These are phyloP conservation scores for Xylariaceae sp. DNA, from an alignment of 2,329 filamentous ascomycete genomes.

Conservation along the genomic window DNA sequence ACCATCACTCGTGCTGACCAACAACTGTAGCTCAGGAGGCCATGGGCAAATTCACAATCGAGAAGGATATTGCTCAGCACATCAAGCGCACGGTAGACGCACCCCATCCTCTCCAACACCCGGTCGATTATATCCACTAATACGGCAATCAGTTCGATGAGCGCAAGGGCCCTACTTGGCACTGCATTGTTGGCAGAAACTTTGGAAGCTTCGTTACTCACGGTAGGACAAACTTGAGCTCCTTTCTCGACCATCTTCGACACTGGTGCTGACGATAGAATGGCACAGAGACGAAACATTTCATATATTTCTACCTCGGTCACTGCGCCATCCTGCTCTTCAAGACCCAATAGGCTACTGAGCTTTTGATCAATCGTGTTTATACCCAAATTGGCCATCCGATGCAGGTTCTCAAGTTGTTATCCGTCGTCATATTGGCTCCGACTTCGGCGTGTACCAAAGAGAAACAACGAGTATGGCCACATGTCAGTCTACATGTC, in stretches of 20 bases:
- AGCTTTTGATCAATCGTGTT: background rate
- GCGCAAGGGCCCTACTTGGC: slow-evolving; percentile 96
- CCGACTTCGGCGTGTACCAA: too few species aligned
- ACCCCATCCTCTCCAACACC: background rate
- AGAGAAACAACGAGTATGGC: too few species aligned
- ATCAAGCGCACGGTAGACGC: slow-evolving; percentile 31
- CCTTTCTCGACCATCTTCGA: background rate
- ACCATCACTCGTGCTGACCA: slow-evolving; percentile 16
- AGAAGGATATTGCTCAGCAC: slow-evolving; percentile 47
- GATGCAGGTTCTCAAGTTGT: slow-evolving; percentile 2
- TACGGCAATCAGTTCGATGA: slow-evolving; percentile 72
- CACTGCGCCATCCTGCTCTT: slow-evolving; percentile 98
- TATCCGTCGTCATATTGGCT: background rate
- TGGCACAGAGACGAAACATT: slow-evolving; percentile 88
- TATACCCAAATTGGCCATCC: background rate
- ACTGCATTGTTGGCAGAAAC: slow-evolving; percentile 97
- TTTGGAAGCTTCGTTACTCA: slow-evolving; percentile 99
- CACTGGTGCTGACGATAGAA: slow-evolving; percentile 10
- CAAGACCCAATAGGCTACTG: slow-evolving; percentile 77
- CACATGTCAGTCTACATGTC: too few species aligned
- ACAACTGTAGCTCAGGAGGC: slow-evolving; percentile 52
- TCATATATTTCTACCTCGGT: slow-evolving; percentile 99
- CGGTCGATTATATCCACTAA: background rate
- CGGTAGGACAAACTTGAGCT: slow-evolving; percentile 52
- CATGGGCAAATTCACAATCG: slow-evolving; percentile 59